A percentile compares a stretch with the other conserved stretches of the same genome.
Conservation (phyloP, 495 filamentous ascomycete species). For the Penicillium turbatum region DNA sequence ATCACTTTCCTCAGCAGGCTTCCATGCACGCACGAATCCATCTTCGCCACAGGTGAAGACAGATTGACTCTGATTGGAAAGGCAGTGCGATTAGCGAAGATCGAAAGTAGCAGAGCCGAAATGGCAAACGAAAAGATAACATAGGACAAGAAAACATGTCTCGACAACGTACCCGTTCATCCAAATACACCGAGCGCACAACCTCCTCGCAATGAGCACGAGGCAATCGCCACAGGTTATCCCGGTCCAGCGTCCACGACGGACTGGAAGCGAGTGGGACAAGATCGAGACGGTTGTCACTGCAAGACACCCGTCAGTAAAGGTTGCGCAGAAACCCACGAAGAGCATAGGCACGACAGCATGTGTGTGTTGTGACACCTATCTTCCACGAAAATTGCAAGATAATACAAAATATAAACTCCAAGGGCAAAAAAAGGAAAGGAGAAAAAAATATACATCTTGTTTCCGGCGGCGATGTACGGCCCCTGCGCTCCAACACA, state of each 20-base stretch:
- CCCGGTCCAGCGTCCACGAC: constrained; percentile 59
- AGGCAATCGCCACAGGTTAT: constrained; percentile 57
- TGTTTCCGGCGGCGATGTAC: constrained; percentile 44
- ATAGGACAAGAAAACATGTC: neutral
- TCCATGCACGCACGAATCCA: constrained; percentile 56
- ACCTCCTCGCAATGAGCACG: constrained; percentile 84
- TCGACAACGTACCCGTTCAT: constrained; percentile 53
- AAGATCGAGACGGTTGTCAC: constrained; percentile 62
- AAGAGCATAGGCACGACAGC: neutral
- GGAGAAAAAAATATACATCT: constrained; percentile 29
- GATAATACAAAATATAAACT: neutral
- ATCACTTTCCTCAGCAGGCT: constrained; percentile 22
- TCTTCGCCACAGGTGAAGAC: constrained; percentile 80
- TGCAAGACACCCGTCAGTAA: constrained; percentile 24
- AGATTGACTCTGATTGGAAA: constrained; percentile 49
- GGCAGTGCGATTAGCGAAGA: neutral
- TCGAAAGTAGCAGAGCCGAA: neutral
- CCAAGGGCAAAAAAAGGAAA: constrained; percentile 2
- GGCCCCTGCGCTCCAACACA: constrained; percentile 49
- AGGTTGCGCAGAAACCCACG: neutral
- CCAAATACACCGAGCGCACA: constrained; percentile 71
- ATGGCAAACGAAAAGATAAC: neutral
- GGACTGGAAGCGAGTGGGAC: constrained; percentile 56
- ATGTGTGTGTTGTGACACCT: neutral
- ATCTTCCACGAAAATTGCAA: neutral